Base-by-base conservation (phyloP, 2,329 filamentous ascomycete genomes). In the Colletotrichum sp. region DNA sequence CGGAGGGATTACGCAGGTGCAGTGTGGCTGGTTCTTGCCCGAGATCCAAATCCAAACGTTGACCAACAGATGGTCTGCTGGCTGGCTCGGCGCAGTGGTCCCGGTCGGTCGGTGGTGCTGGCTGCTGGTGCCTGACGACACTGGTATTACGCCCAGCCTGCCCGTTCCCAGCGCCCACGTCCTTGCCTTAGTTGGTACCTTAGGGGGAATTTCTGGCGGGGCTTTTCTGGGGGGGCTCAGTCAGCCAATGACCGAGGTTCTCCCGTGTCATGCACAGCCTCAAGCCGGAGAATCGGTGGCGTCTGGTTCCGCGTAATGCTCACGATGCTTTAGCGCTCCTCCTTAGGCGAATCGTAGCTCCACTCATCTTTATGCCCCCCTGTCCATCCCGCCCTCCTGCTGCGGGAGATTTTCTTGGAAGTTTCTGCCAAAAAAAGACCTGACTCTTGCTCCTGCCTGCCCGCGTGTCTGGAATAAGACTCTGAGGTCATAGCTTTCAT, bases 21-120 rank as follows among this genome's bases (percentile, higher is more conserved):
- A 71, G 74, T 77, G 76, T 77, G 76, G 76, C 76, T 77, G 76
- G 76, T 77, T 77, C 76, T 67, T 71, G 76, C 74, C 71, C 70
- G 49, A 76, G 70, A 74, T 69, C 70, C 70, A 76, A 74, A 74
- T 76, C 64, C 74, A 73, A 73, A 70, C 68, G 74, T 73, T 68
- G 76, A 75, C 76, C 64, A 49, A 70, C 68, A 59, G 68, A 63
- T 63, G 65, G 69, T 44, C 30, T 63, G 44, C 44, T 21, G 44
- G 44, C 44, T 52, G 44, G 44, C 44, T 52, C 44, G 44, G 44
- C n/a, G 44, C 44, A 52, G 44, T 8, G 44, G n/a, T n/a, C 44
- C 39, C 39, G 39, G 39, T 49, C 44, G 44, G 44, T 24, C 44
- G 44, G 44, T 52, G 44, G 44, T 52, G 44, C 44, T 52, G 44